These are phyloP conservation scores for Plasmopara muralis DNA, from an alignment of 352 stramenopile genomes.

Conservation along the genomic window DNA sequence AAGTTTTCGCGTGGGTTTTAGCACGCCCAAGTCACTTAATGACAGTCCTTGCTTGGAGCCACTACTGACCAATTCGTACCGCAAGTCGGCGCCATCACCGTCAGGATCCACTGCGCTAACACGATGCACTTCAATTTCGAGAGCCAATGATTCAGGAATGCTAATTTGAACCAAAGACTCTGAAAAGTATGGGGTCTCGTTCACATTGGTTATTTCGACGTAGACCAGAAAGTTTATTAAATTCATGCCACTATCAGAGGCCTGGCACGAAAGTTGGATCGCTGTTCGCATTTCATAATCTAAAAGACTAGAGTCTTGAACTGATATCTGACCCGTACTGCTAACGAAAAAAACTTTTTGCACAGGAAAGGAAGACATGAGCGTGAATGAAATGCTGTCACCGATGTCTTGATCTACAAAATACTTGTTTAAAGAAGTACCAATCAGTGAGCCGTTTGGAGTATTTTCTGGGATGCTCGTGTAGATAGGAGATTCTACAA, in stretches of 20 bases:
- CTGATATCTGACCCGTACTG: conserved; percentile 10
- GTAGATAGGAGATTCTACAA: conserved; percentile 2
- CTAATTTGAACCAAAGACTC: conserved; percentile 4
- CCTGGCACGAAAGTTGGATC: conserved; percentile 12
- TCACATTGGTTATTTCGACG: conserved; percentile 15
- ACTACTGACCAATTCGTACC: conserved; percentile 12
- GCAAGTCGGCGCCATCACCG: conserved; percentile 3
- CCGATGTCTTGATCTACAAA: conserved; percentile 22
- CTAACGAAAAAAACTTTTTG: conserved; percentile 8
- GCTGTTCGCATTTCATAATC: conserved; percentile 15
- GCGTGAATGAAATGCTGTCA: conserved; percentile 6
- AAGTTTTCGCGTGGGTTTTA: conserved; percentile 6
- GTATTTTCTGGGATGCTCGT: conserved; percentile 19
- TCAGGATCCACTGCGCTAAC: conserved; percentile 17
- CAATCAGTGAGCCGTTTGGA: conserved; percentile 13
- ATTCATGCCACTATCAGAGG: conserved; percentile 13
- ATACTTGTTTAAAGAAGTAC: conserved; percentile 6
- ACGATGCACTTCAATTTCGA: conserved; percentile 8
- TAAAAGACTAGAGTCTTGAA: conserved; percentile 9
- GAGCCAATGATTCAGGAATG: conserved; percentile 11
- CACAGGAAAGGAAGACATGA: conserved; percentile 9
- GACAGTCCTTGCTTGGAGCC: conserved; percentile 2
- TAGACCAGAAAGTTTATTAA: conserved; percentile 11
- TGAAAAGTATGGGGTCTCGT: conserved; percentile 20
- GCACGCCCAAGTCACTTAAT: conserved; percentile 4